Percentiles rank a stretch among this genome's conserved stretches.
These are phyloP conservation scores for Tripterygium wilfordii DNA, from an alignment of 177 flowering plant genomes.

Conservation along the genomic window DNA sequence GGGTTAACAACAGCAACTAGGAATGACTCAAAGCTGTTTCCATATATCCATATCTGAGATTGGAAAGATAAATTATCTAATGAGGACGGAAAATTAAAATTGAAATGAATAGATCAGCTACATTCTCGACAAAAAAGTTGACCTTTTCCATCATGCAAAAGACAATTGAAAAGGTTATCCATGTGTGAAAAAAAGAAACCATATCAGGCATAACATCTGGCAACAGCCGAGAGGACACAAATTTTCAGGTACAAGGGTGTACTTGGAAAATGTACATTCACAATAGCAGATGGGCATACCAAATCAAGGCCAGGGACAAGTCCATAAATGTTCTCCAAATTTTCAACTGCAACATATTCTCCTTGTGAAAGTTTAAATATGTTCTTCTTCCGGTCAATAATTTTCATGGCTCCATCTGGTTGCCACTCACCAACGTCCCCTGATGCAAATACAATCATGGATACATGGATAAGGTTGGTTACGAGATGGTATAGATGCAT, in stretches of 20 bases:
- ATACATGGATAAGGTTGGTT: slow-evolving; percentile 1
- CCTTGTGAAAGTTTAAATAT: slow-evolving; percentile 99
- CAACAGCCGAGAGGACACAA: background rate
- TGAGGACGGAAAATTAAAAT: background rate
- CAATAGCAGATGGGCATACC: slow-evolving; percentile 29
- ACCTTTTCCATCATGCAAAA: background rate
- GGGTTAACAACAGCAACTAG: slow-evolving; percentile 90
- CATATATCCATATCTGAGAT: slow-evolving; percentile 92
- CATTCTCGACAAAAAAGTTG: background rate
- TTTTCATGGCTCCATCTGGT: slow-evolving; percentile 86
- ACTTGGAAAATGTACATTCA: background rate
- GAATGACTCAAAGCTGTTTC: slow-evolving; percentile 89
- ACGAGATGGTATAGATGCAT: background rate
- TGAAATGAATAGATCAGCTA: background rate
- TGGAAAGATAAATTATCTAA: background rate
- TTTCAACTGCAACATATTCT: slow-evolving; percentile 97
- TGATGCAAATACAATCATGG: slow-evolving; percentile 21
- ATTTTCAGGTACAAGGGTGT: background rate
- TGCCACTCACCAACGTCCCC: slow-evolving; percentile 99
- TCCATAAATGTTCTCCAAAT: slow-evolving; percentile 82
- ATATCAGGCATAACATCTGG: no score
- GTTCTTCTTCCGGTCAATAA: slow-evolving; percentile 95
- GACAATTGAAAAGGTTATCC: no score
- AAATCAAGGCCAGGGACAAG: slow-evolving; percentile 59
- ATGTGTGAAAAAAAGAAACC: no score